Percentiles rank a stretch among this genome's conserved stretches.
Evolutionary conservation across 2,329 filamentous ascomycete genomes (phyloP).

Genomic region (Xylaria sp.): DNA sequence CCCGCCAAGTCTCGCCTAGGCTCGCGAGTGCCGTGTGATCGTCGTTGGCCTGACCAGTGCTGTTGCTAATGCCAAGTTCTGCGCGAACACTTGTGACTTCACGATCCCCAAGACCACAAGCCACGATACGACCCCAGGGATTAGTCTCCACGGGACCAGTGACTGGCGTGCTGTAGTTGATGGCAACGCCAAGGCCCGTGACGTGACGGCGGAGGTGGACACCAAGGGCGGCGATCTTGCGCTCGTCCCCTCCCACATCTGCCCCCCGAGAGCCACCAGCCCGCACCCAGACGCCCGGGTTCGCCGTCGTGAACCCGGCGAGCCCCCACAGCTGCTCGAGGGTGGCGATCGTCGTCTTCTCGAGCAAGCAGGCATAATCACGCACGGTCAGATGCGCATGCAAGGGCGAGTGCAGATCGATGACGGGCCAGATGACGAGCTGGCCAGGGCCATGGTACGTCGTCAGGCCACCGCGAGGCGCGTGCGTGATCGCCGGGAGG

Average conservation of each 20-base stretch:
- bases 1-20: constrained; percentile 25
- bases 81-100: constrained; percentile 78
- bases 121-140: constrained; percentile 78
- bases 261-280: constrained; percentile 22
- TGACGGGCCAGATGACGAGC: constrained; percentile 87
- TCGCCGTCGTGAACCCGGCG: constrained; percentile 69
- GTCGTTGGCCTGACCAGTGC: neutral
- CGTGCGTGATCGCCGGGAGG: constrained; percentile 70
- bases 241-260: constrained; percentile 51
- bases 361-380: constrained; percentile 81
- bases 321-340: constrained; percentile 68
- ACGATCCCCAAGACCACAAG: constrained; percentile 86
- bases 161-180: constrained; percentile 76
- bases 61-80: constrained; percentile 32
- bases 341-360: constrained; percentile 76
- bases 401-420: constrained; percentile 74
- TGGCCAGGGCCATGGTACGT: constrained; percentile 97
- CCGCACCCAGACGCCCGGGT: constrained; percentile 86
- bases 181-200: constrained; percentile 82
- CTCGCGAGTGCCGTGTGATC: constrained; percentile 7
- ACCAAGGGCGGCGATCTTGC: constrained; percentile 90
- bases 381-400: constrained; percentile 73
- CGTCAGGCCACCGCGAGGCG: constrained; percentile 86
- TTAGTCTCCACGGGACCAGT: constrained; percentile 53
- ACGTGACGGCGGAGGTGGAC: constrained; percentile 90